phyloP scores from a whole-genome alignment of 495 filamentous ascomycete genomes.

The Annulohypoxylon maeteangense region DNA sequence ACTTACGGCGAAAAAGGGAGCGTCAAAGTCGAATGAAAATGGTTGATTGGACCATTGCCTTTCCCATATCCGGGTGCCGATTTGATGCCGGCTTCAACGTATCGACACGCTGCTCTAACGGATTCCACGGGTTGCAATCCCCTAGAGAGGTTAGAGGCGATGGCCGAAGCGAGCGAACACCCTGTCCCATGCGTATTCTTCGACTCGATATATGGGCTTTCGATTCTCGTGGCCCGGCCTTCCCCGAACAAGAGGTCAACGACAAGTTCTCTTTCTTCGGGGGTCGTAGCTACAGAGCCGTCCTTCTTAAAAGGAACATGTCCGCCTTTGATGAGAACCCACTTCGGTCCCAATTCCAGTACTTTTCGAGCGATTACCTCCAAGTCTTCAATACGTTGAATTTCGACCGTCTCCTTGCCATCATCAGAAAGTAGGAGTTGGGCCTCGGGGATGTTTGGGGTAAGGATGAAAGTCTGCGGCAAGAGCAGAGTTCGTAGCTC shows the following conservation, averaged over 20 bases:
- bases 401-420: constrained; percentile 59
- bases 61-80: constrained; percentile 77
- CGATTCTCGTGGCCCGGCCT: constrained; percentile 64
- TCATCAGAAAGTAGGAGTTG: constrained; percentile 72
- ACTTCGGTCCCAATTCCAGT: constrained; percentile 74
- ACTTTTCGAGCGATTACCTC: constrained; percentile 74
- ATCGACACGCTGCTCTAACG: constrained; percentile 76
- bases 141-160: constrained; percentile 84
- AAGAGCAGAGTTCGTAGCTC: constrained; percentile 73
- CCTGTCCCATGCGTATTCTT: constrained; percentile 95
- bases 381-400: constrained; percentile 67
- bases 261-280: constrained; percentile 70
- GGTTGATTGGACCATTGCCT: constrained; percentile 91
- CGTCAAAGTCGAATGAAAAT: constrained; percentile 85
- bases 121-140: constrained; percentile 68
- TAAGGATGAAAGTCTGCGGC: constrained; percentile 81
- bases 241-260: constrained; percentile 80
- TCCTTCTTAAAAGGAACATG: constrained; percentile 83
- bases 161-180: constrained; percentile 94
- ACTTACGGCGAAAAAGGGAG: constrained; percentile 86
- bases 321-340: constrained; percentile 90
- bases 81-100: constrained; percentile 85
- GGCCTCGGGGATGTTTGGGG: constrained; percentile 94
- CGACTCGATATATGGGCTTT: constrained; percentile 73
- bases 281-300: constrained; percentile 60